Evolutionary conservation across 345 rosid genomes (phyloP), one percentile per base, ranked within the genome.

Genomic region (Lepidium aucheri): DNA sequence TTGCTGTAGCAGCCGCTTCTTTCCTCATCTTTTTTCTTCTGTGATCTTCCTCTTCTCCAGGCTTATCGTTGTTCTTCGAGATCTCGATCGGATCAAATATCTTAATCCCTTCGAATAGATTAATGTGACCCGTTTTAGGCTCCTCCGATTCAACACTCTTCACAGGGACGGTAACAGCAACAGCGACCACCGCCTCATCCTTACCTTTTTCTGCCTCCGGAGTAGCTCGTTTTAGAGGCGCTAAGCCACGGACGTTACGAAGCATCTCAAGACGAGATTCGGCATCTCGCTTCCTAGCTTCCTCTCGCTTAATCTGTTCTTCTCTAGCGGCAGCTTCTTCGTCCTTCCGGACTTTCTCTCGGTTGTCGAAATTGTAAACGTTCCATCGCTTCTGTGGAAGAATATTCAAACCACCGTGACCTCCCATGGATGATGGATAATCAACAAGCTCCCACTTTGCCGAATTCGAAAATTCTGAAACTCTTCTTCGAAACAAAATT

Each of bases 381-480:
- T 88, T 94, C 99, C 96, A 94, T 16, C 88, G 76, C 84, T 94
- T 94, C 73, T 90, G 96, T 4, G 99, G 99, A 10, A 90, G 91
- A 52, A 90, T 94, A 58, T 94, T 94, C 43, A 94, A 78, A 57
- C 96, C 97, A 11, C 97, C 96, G 75, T 93, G 97, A 6, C 98
- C 97, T 58, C 99, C 99, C 99, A 90, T 93, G 39, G 49, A 41
- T 16, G 0, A 47, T 15, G 8, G 7, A 3, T 28, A 28, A 13
- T 44, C 46, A 44, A 34, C n/a, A 63, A 50, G 22, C 28, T 17
- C 24, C 7, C 52, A 7, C 7, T 33, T 32, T 32, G 7, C 4
- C 13, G 6, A 33, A 34, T 55, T 53, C 13, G 60, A 12, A 9
- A 30, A 8, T 52, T 8, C n/a, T 9, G 22, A 32, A 64, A 18